Evolutionary conservation across 2,329 filamentous ascomycete genomes (phyloP).

Genomic region (Diaporthe ilicicola): DNA sequence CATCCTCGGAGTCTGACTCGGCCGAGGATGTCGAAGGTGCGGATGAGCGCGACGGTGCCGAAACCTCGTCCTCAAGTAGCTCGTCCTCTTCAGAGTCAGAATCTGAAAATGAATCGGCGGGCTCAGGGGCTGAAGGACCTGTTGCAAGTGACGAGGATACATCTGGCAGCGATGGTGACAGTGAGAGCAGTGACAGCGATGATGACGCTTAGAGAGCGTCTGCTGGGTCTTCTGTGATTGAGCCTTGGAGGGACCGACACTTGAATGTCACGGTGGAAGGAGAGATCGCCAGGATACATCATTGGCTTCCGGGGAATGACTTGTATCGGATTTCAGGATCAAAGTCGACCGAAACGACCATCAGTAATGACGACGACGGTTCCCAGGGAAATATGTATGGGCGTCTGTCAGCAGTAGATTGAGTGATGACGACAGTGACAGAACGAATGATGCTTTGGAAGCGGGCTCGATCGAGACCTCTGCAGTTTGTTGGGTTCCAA

Average conservation of each 20-base stretch:
- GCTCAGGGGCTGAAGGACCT: background rate
- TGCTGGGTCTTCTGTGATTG: background rate
- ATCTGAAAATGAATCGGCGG: constrained; percentile 34
- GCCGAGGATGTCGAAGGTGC: constrained; percentile 38
- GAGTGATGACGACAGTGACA: constrained; percentile 33
- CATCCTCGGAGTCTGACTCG: constrained; percentile 47
- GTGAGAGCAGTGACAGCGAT: constrained; percentile 37
- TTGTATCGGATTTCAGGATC: background rate
- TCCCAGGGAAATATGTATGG: no score
- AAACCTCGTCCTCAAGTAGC: constrained; percentile 39
- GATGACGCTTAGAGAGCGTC: constrained; percentile 30
- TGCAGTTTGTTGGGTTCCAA: background rate
- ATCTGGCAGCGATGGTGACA: constrained; percentile 31
- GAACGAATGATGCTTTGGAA: constrained; percentile 31
- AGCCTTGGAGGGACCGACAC: no score
- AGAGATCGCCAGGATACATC: background rate
- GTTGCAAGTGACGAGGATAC: constrained; percentile 34
- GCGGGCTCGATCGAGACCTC: background rate
- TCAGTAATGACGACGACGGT: background rate
- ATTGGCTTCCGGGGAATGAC: background rate
- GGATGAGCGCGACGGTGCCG: constrained; percentile 25
- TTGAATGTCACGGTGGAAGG: no score
- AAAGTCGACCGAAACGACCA: background rate
- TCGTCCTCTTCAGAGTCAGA: constrained; percentile 37
- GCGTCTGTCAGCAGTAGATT: constrained; percentile 18